Conservation (phyloP, 2,329 filamentous ascomycete genomes). For the Colletotrichum zoysiae region DNA sequence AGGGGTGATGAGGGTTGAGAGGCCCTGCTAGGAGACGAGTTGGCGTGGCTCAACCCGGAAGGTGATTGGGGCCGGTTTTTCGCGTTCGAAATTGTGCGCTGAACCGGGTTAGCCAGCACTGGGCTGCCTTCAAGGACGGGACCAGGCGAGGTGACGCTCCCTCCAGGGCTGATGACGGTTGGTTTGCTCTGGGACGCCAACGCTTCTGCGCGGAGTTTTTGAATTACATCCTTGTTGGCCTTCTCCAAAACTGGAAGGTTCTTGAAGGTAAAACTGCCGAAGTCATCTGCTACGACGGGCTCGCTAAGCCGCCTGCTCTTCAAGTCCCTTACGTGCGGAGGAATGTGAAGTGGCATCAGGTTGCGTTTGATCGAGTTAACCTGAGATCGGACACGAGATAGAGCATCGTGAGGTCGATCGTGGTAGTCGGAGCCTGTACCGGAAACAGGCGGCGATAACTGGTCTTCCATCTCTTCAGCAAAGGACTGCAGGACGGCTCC, state of each 20-base stretch:
- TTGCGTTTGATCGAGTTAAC: conserved; percentile 90
- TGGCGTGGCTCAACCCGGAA: conserved; percentile 81
- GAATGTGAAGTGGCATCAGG: conserved; percentile 95
- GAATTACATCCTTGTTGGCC: conserved; percentile 98
- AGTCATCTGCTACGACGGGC: conserved; percentile 89
- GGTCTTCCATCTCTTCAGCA: conserved; percentile 93
- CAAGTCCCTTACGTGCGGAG: conserved; percentile 92
- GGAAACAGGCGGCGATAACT: conserved; percentile 78
- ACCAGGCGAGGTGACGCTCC: conserved; percentile 67
- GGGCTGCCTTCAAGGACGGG: conserved; percentile 88
- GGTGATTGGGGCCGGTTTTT: conserved; percentile 91
- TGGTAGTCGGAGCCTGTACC: conserved; percentile 81
- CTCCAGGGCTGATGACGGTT: conserved; percentile 59
- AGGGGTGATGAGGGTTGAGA: conserved; percentile 79
- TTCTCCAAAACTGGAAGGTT: conserved; percentile 97
- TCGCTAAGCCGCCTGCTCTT: conserved; percentile 91
- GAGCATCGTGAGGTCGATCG: conserved; percentile 92
- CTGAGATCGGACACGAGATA: conserved; percentile 89
- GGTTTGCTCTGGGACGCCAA: conserved; percentile 75
- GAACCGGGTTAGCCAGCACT: conserved; percentile 81
- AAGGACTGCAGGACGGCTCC: conserved; percentile 94
- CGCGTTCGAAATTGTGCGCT: conserved; percentile 85
- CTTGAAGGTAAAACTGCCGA: conserved; percentile 97
- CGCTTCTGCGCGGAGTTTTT: conserved; percentile 93
- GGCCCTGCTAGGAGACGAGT: conserved; percentile 86